phyloP scores from a whole-genome alignment of 441 rosid genomes.

The Brassica hybrid region DNA sequence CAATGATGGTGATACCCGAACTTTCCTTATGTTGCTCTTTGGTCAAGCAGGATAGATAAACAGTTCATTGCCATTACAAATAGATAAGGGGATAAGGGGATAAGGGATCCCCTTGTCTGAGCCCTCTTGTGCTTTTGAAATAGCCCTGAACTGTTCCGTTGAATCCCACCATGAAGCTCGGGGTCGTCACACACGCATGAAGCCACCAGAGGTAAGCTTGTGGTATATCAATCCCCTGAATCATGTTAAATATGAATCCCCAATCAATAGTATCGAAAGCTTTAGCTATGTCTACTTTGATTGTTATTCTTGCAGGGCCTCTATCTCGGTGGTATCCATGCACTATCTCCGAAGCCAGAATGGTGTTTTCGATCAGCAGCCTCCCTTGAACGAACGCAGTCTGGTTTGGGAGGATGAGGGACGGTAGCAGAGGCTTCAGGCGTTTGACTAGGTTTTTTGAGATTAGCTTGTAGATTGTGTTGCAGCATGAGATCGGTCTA shows the following conservation, averaged over 20 bases:
- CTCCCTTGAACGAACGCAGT: neutral
- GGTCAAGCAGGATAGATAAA: neutral
- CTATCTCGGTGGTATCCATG: neutral
- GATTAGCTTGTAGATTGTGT: neutral
- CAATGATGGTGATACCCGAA: neutral
- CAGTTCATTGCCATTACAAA: neutral
- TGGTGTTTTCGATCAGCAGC: neutral
- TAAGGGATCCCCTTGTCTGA: neutral
- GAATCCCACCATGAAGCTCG: neutral
- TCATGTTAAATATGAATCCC: neutral
- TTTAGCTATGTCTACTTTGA: neutral
- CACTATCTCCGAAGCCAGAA: neutral
- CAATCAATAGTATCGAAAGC: neutral
- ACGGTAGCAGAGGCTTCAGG: neutral
- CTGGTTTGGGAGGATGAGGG: neutral
- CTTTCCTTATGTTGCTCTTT: neutral
- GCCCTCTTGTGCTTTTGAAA: neutral
- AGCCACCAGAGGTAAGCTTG: neutral
- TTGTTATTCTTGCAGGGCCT: neutral
- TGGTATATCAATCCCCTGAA: neutral
- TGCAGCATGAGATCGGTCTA: neutral
- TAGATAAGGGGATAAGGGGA: neutral
- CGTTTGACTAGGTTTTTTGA: neutral
- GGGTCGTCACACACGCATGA: neutral
- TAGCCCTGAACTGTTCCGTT: neutral